phyloP scores from a whole-genome alignment of 768 basidiomycete species.

The Lepiota subincarnata region DNA sequence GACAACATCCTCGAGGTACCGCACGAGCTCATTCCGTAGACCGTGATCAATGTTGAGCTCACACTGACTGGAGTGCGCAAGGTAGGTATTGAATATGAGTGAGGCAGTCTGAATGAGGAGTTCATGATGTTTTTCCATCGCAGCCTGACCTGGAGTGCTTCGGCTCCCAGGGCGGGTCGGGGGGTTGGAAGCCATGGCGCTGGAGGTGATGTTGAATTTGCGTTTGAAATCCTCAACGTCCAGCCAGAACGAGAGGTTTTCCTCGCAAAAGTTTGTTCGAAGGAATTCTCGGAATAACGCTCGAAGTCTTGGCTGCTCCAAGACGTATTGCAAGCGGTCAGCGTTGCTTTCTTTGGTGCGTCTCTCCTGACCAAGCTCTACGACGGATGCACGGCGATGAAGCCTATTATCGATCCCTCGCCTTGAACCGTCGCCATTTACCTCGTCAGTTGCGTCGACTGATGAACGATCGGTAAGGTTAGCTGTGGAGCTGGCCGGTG shows the following conservation, averaged over 20 bases:
- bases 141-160: constrained; percentile 68
- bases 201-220: constrained; percentile 93
- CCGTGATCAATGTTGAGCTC: constrained; percentile 99
- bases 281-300: constrained; percentile 93
- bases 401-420: constrained; percentile 50
- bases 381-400: constrained; percentile 74
- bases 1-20: constrained; percentile 89
- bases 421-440: constrained; percentile 25
- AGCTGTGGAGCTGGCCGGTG: constrained; percentile 63
- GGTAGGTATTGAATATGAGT: constrained; percentile 89
- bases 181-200: constrained; percentile 63
- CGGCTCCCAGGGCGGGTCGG: constrained; percentile 33
- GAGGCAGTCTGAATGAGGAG: constrained; percentile 92
- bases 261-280: constrained; percentile 93
- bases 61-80: constrained; percentile 91
- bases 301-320: constrained; percentile 88
- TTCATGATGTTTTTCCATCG: constrained; percentile 98
- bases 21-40: constrained; percentile 88
- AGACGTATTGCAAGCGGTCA: constrained; percentile 84
- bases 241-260: constrained; percentile 96
- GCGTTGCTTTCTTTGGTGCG: constrained; percentile 83
- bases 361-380: constrained; percentile 58
- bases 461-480: constrained; percentile 62
- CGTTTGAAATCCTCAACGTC: constrained; percentile 97
- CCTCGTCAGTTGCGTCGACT: constrained; percentile 44